Conservation (phyloP, 441 rosid genomes). For the Corymbia calophylla region DNA sequence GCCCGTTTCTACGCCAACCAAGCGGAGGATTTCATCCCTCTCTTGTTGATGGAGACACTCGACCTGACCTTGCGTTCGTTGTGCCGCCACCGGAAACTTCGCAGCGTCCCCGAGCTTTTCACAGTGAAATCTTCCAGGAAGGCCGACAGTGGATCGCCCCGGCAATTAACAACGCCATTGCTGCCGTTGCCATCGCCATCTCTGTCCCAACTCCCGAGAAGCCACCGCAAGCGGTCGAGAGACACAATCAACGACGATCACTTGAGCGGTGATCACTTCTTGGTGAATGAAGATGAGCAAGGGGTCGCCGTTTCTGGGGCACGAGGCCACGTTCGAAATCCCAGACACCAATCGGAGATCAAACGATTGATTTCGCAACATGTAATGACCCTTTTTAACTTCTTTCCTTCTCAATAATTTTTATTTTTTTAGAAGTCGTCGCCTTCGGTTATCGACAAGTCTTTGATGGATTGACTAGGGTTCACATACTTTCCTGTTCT, state of each 20-base stretch:
- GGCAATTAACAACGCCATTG: neutral
- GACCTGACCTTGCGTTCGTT: too few species aligned
- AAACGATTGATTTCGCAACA: slow-evolving; percentile 29
- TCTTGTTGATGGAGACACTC: too few species aligned
- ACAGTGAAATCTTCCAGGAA: too few species aligned
- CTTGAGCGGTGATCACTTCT: neutral
- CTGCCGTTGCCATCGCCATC: neutral
- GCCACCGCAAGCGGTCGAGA: neutral
- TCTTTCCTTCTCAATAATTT: neutral
- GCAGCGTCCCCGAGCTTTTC: too few species aligned
- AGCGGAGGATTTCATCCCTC: too few species aligned
- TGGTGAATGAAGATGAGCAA: neutral
- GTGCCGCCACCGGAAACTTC: too few species aligned
- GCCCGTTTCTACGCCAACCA: too few species aligned
- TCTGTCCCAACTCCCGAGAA: neutral
- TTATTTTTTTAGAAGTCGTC: neutral
- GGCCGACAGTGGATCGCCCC: too few species aligned
- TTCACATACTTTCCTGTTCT: neutral
- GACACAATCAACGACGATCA: neutral
- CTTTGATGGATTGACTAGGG: neutral
- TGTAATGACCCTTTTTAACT: slow-evolving; percentile 3
- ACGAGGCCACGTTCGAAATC: slow-evolving; percentile 27
- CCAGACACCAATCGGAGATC: slow-evolving; percentile 33
- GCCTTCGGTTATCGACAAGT: too few species aligned
- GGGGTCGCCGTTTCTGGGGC: slow-evolving; percentile 20